A percentile compares a stretch with the other conserved stretches of the same genome.
Conservation (phyloP, 73 alveolate species). For the Symbiodinium pilosum region DNA sequence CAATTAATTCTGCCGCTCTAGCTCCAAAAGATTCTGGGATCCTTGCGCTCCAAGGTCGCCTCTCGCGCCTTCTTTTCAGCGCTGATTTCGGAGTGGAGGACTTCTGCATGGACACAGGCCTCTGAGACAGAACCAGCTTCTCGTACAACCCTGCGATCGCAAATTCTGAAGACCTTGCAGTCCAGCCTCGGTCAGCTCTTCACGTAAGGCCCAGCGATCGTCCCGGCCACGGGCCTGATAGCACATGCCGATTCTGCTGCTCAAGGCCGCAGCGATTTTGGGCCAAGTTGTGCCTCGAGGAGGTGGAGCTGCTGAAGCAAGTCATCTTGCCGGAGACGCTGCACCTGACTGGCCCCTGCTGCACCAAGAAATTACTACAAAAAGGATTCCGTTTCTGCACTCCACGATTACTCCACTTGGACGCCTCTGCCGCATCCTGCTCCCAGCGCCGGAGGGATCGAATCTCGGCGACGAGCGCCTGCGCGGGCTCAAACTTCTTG, state of each 20-base stretch:
- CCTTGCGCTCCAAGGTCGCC: neutral
- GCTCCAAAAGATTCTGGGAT: neutral
- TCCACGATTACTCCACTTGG: too few relatives aligned
- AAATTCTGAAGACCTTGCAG: neutral
- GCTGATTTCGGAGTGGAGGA: neutral
- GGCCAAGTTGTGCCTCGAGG: neutral
- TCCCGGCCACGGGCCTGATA: conserved; percentile 16
- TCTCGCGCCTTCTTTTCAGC: conserved; percentile 24
- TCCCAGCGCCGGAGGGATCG: neutral
- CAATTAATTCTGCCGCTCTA: neutral
- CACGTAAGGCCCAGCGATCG: conserved; percentile 26
- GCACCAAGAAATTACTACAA: too few relatives aligned
- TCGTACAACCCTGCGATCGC: neutral
- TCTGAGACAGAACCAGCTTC: neutral
- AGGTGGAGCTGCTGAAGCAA: conserved; percentile 3
- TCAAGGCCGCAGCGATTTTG: too few relatives aligned
- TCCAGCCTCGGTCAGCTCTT: conserved; percentile 13
- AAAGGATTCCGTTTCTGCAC: too few relatives aligned
- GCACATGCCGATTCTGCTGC: too few relatives aligned
- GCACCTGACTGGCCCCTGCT: too few relatives aligned
- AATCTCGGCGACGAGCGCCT: conserved; percentile 2
- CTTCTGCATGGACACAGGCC: neutral
- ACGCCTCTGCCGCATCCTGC: neutral
- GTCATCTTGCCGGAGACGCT: neutral
- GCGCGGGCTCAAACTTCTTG: too few relatives aligned